Base-by-base conservation (phyloP, 129 eudicot species). In the Tanacetum coccineum region DNA sequence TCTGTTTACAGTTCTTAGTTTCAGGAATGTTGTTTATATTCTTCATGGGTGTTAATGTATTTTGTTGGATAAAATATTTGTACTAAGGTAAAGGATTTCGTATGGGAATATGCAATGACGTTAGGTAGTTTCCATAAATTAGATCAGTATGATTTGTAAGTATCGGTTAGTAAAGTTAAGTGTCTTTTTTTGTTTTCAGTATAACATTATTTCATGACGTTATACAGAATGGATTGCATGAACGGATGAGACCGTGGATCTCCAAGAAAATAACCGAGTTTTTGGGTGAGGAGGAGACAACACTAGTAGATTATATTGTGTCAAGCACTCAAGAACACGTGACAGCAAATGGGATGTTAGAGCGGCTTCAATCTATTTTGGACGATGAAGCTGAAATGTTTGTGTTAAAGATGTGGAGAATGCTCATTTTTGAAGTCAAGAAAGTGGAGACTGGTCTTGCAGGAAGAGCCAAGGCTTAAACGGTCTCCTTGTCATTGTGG, bases 321-420 rank as follows among this genome's bases (percentile, higher is more conserved):
- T 90, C 96, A 9, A 89, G 90, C 79, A 89, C 91, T 45, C 89
- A 76, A 57, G 95, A 94, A 73, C 99, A 94, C 20, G 90, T 86
- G 18, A 87, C 83, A 42, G 99, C 95, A 66, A 46, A 79, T 30
- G 91, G 84, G 46, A 87, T 94, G 97, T 81, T 94, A 71, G 89
- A 89, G 36, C 78, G 85, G 64, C 93, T 94, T 64, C 87, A 81
- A 64, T 60, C 81, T 0, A 89, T 89, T 13, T 62, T 89, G 61
- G 97, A 94, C 17, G 99, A 89, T 59, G 97, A 94, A 81, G 99
- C 97, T 25, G 99, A 89, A 64, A 86, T 94, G 99, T 89, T 94
- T 81, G 97, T 94, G 51, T 84, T 89, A 6, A 89, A 94, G 81
- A 89, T 94, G 99, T 94, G 99, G 99, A 89, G 99, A 67, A 89